A percentile compares a stretch with the other conserved stretches of the same genome.
phyloP scores from a whole-genome alignment of 2,329 filamentous ascomycete species.

The Sarocladium kiliense region DNA sequence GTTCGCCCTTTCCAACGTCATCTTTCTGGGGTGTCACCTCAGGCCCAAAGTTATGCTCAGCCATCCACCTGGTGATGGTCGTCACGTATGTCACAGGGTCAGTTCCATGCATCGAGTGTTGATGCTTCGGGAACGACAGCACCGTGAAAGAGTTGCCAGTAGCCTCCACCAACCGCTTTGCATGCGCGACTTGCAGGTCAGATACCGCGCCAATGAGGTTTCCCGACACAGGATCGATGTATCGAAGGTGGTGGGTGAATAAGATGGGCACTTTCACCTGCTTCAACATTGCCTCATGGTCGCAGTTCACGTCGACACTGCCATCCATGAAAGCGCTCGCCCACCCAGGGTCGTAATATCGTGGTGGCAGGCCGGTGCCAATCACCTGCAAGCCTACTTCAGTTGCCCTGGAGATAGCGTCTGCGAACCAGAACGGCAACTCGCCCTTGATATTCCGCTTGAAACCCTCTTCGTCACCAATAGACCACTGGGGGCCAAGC shows the following conservation, averaged over 20 bases:
- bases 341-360: not conserved
- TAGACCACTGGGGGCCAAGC: not conserved
- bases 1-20: not conserved
- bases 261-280: not conserved
- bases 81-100: not conserved
- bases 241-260: not conserved
- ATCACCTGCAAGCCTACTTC: not conserved
- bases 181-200: not conserved
- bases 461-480: not conserved
- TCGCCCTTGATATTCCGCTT: not conserved
- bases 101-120: not conserved
- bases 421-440: not conserved
- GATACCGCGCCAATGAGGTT: not conserved
- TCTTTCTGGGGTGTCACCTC: not conserved
- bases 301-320: not conserved
- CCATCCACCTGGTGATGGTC: not conserved
- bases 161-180: not conserved
- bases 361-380: not conserved
- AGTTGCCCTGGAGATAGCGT: not conserved
- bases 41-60: not conserved
- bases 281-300: not conserved
- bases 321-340: not conserved
- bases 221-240: not conserved
- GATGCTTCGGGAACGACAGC: not conserved
- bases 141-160: not conserved